Conservation (phyloP, 768 basidiomycete species). For the Galerina marginata region DNA sequence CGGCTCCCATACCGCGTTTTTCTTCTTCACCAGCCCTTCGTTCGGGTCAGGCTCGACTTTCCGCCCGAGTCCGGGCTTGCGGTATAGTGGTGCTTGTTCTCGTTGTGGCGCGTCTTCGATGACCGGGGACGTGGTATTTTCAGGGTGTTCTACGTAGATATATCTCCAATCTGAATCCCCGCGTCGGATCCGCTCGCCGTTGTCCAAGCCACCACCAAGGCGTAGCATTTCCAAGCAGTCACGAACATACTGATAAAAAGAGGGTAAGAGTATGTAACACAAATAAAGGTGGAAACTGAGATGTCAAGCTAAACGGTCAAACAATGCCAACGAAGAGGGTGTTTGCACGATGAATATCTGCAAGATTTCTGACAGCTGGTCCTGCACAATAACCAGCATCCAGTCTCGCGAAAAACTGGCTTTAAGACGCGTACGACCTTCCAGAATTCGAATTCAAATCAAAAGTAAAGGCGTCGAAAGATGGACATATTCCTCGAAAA, state of each 20-base stretch:
- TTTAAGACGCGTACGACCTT: too few relatives aligned
- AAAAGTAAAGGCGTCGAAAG: too few relatives aligned
- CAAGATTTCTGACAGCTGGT: too few relatives aligned
- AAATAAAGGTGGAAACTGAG: neutral
- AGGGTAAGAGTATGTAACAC: conserved; percentile 4
- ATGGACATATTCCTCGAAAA: too few relatives aligned
- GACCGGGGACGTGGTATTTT: conserved; percentile 33
- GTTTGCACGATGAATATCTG: too few relatives aligned
- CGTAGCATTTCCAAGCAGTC: conserved; percentile 93
- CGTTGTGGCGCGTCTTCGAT: conserved; percentile 15
- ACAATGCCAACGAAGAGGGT: too few relatives aligned
- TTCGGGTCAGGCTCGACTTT: conserved; percentile 49
- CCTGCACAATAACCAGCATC: too few relatives aligned
- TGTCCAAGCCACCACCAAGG: conserved; percentile 84
- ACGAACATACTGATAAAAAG: conserved; percentile 76
- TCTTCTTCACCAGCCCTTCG: conserved; percentile 61
- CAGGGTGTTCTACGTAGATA: conserved; percentile 68
- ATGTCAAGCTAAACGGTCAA: too few relatives aligned
- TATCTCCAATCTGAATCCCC: conserved; percentile 82
- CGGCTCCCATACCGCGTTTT: conserved; percentile 62
- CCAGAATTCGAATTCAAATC: too few relatives aligned
- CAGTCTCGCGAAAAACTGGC: too few relatives aligned
- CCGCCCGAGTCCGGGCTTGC: conserved; percentile 13
- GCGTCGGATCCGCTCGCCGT: conserved; percentile 71
- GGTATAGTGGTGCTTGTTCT: conserved; percentile 24